phyloP scores from a whole-genome alignment of 2,329 filamentous ascomycete species.

The Trichoderma breve region DNA sequence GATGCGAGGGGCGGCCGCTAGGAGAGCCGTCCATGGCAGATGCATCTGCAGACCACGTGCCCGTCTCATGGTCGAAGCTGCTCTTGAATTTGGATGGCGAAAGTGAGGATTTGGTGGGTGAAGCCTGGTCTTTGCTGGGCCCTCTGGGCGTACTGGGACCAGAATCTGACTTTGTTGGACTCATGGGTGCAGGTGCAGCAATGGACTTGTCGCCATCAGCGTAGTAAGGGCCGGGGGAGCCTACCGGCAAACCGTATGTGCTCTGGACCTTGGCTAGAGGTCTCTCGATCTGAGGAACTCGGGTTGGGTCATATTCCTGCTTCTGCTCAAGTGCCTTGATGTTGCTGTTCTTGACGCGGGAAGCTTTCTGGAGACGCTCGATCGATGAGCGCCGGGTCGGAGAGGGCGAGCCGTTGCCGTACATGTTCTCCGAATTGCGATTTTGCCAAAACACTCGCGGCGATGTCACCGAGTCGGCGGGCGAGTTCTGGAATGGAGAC shows the following conservation, averaged over 20 bases:
- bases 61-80: conserved; percentile 66
- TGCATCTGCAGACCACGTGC: conserved; percentile 66
- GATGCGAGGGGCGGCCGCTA: conserved; percentile 67
- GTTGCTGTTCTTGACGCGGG: conserved; percentile 95
- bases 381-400: conserved; percentile 84
- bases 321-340: conserved; percentile 93
- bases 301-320: conserved; percentile 84
- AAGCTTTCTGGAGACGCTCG: conserved; percentile 90
- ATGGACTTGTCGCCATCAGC: conserved; percentile 47
- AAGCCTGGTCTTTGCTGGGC: conserved; percentile 69
- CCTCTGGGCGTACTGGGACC: conserved; percentile 39
- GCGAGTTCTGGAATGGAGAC: conserved; percentile 83
- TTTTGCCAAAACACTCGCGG: conserved; percentile 91
- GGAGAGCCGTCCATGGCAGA: conserved; percentile 58
- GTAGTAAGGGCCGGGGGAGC: conserved; percentile 47
- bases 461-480: conserved; percentile 65
- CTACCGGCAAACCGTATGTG: conserved; percentile 60
- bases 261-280: conserved; percentile 76
- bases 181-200: conserved; percentile 29
- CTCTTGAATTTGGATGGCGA: conserved; percentile 65
- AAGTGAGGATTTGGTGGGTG: conserved; percentile 87
- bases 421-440: conserved; percentile 76
- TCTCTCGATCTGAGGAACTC: conserved; percentile 74
- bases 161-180: conserved; percentile 25
- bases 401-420: conserved; percentile 61